These are phyloP conservation scores for Venturia oleaginea DNA, from an alignment of 2,329 filamentous ascomycete genomes.

Conservation along the genomic window DNA sequence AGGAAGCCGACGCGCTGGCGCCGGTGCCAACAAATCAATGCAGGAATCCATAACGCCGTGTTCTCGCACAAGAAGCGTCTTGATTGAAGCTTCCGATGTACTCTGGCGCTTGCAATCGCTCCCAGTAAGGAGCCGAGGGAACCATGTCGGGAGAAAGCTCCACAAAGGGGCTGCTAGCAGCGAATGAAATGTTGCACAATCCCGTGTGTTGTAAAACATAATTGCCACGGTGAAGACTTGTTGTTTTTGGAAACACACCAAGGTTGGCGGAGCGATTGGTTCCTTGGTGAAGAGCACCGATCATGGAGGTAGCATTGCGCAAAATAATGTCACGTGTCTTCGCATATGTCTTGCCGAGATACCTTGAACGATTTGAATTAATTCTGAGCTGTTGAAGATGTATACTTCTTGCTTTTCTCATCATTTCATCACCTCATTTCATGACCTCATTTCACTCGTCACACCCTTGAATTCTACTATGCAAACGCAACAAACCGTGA, in stretches of 20 bases:
- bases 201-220: neutral
- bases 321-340: too few species aligned
- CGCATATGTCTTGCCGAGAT: too few species aligned
- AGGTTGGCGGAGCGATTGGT: neutral
- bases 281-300: too few species aligned
- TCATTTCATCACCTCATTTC: neutral
- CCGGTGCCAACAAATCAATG: neutral
- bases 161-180: neutral
- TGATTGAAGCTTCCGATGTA: neutral
- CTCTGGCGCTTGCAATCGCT: neutral
- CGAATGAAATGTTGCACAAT: neutral
- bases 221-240: neutral
- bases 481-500: neutral
- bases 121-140: neutral
- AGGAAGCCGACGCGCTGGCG: neutral
- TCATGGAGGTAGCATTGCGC: too few species aligned
- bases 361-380: too few species aligned
- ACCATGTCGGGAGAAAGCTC: neutral
- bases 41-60: neutral
- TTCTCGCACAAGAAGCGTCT: neutral
- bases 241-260: neutral
- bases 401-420: too few species aligned
- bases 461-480: neutral
- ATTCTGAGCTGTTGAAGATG: too few species aligned
- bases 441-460: neutral